Evolutionary conservation across 768 basidiomycete species (phyloP), one percentile per base, ranked within the genome.

Genomic region (Dioszegia aurantiaca): DNA sequence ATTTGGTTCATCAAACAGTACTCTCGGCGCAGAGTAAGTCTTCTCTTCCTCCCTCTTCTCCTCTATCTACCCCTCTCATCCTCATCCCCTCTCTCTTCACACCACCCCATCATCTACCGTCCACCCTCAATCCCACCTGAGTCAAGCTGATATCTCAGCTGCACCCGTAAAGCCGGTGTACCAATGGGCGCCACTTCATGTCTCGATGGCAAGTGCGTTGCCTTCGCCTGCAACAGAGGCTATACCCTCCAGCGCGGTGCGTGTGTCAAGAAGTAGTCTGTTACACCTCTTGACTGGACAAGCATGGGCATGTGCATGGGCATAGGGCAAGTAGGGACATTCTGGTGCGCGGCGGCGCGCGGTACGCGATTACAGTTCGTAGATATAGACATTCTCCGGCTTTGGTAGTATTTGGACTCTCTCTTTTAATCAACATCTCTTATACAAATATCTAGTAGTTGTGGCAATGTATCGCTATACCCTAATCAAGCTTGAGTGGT

Each of bases 141-240:
- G 8, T 33, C 33, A 14, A 21, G 48, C 48, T 51, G 36, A 51
- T 26, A 36, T 53, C 12, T 26, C 37, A 53, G 51, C 24, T 53
- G 51, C 26, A 39, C 51, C 36, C 51, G 39, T 23, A 1, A 26
- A 5, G 4, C 51, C 10, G 51, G 51, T 41, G 24, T 53, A 23
- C 51, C 51, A 3, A 53, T 53, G 51, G 51, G 51, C 36, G 51
- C 51, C 1, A 23, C 27, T 4, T 53, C 51, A 16, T 53, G 51
- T n/a, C 19, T 53, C 37, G 51, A 39, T 9, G 51, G 51, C 36
- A 53, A 53, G 21, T 53, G 51, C 39, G 26, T 53, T 21, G 51
- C 51, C 23, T 53, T 40, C 37, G 51, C 51, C 39, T 53, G 51
- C 39, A 53, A 27, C 10, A 14, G 10, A 5, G 51, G 51, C 6